Evolutionary conservation across 139 green algal genomes (phyloP).

Genomic region (Micractinium conductrix): DNA sequence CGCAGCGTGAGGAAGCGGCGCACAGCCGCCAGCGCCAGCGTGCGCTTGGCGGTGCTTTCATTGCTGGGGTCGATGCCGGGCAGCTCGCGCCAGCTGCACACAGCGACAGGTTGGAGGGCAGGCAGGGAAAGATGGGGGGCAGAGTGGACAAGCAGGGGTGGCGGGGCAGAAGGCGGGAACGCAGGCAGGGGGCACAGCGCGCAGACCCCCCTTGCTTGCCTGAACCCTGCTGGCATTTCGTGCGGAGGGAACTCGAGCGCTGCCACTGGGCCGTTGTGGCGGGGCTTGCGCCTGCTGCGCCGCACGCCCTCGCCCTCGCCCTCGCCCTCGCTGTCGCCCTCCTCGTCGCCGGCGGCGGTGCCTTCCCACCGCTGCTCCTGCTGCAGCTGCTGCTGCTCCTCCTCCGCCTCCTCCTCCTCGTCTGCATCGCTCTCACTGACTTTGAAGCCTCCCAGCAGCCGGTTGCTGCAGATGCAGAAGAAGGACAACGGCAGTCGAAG

Average conservation of each 20-base stretch:
- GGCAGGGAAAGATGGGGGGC: neutral
- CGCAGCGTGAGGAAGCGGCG: conserved; percentile 39
- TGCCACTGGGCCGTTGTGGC: too few relatives aligned
- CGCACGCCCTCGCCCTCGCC: neutral
- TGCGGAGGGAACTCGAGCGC: conserved; percentile 16
- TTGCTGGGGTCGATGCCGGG: conserved; percentile 31
- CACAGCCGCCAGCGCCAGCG: conserved; percentile 20
- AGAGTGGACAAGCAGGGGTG: neutral
- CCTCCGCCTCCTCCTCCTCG: neutral
- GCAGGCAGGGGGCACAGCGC: neutral
- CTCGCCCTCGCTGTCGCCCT: neutral
- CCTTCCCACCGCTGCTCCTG: too few relatives aligned
- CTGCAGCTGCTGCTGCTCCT: too few relatives aligned
- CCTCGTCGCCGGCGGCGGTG: too few relatives aligned
- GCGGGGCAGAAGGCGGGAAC: neutral
- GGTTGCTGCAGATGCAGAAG: conserved; percentile 8
- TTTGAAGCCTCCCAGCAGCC: conserved; percentile 31
- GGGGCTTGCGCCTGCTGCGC: neutral
- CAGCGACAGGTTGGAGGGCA: neutral
- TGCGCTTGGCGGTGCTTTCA: neutral
- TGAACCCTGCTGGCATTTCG: conserved; percentile 12
- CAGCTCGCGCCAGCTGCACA: conserved; percentile 25
- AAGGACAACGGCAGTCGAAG: neutral
- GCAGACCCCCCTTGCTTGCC: neutral
- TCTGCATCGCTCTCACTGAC: neutral